phyloP scores from a whole-genome alignment of 345 rosid genomes.

The Corchorus olitorius region DNA sequence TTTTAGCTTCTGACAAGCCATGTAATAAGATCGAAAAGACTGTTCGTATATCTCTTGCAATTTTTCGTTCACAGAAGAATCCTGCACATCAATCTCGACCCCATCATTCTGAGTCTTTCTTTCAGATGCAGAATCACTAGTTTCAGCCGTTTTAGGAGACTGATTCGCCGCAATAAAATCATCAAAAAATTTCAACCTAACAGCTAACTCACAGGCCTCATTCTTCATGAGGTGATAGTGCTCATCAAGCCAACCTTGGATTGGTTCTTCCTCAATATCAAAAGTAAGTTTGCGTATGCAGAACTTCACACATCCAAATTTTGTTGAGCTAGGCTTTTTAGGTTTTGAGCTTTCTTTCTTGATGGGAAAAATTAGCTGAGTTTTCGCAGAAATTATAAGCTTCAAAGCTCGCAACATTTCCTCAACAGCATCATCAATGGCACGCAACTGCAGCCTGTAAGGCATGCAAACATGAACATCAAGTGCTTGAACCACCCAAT shows the following conservation, averaged over 20 bases:
- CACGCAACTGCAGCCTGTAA: constrained; percentile 87
- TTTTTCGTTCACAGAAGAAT: constrained; percentile 55
- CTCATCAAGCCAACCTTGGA: constrained; percentile 99
- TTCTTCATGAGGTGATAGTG: constrained; percentile 79
- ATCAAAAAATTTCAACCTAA: constrained; percentile 82
- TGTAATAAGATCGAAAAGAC: constrained; percentile 79
- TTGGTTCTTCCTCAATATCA: constrained; percentile 97
- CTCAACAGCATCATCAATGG: constrained; percentile 93
- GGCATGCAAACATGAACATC: constrained; percentile 88
- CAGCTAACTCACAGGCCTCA: constrained; percentile 87
- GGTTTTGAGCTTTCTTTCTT: constrained; percentile 72
- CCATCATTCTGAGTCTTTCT: constrained; percentile 59
- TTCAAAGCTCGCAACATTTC: constrained; percentile 88
- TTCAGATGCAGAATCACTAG: constrained; percentile 50
- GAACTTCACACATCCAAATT: constrained; percentile 76
- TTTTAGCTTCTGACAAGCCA: constrained; percentile 77
- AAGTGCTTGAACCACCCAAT: constrained; percentile 95
- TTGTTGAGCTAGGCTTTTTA: constrained; percentile 65
- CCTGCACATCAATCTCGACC: constrained; percentile 59
- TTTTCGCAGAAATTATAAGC: constrained; percentile 74
- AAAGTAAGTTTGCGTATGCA: constrained; percentile 71
- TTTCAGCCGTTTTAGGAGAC: constrained; percentile 52
- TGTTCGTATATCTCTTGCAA: constrained; percentile 64
- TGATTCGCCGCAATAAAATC: constrained; percentile 50
- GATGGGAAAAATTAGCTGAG: constrained; percentile 48